These are phyloP conservation scores for Saussurea involucrata DNA, from an alignment of 129 eudicot species.

Conservation along the genomic window DNA sequence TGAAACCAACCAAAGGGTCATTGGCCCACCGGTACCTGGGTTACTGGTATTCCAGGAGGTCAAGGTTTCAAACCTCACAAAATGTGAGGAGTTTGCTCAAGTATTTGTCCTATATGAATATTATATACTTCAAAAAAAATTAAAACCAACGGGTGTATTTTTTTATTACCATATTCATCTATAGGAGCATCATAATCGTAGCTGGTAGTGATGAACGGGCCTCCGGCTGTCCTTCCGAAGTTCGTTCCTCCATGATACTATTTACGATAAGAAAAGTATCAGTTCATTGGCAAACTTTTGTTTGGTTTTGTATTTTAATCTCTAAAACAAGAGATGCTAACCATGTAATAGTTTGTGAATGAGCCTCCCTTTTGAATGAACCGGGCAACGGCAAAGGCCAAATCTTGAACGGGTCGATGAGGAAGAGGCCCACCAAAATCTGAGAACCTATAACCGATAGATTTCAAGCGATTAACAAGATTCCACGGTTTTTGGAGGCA, in stretches of 20 bases:
- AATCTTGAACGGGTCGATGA: slow-evolving; percentile 85
- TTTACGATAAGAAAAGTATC: not conserved
- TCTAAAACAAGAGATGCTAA: slow-evolving; percentile 12
- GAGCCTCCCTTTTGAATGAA: slow-evolving; percentile 95
- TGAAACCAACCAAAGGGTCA: not conserved
- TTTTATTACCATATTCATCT: slow-evolving; percentile 83
- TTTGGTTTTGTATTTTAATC: not conserved
- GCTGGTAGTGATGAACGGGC: slow-evolving; percentile 98
- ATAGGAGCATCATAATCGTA: slow-evolving; percentile 98
- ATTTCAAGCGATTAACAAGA: not conserved
- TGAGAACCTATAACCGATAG: slow-evolving; percentile 55
- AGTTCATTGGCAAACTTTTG: not conserved
- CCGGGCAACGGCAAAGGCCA: slow-evolving; percentile 87
- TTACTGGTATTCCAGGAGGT: not conserved
- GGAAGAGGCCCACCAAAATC: slow-evolving; percentile 77
- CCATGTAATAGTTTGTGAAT: slow-evolving; percentile 92
- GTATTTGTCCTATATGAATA: not conserved
- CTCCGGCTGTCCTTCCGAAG: slow-evolving; percentile 98
- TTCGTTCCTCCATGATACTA: slow-evolving; percentile 99
- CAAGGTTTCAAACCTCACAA: not conserved
- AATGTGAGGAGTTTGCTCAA: not conserved
- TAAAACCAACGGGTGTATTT: not conserved
- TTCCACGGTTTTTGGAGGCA: not conserved
- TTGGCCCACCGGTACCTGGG: not conserved
- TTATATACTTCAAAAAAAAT: not conserved